These are phyloP conservation scores for Xylariomycetidae sp. DNA, from an alignment of 2,329 filamentous ascomycete genomes.

Conservation along the genomic window DNA sequence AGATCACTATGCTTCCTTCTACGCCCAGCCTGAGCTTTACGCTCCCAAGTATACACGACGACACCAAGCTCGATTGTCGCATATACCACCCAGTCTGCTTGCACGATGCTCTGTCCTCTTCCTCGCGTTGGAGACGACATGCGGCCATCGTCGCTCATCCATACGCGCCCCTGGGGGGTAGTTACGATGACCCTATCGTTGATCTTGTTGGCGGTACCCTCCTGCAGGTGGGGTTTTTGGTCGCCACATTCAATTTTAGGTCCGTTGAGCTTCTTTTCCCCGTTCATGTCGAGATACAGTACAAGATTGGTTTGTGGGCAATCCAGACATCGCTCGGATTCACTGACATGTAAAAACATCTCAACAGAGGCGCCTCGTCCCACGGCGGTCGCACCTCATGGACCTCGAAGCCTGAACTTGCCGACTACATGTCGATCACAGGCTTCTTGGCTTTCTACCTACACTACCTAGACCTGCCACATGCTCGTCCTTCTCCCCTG, in stretches of 20 bases:
- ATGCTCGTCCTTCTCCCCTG: conserved; percentile 21
- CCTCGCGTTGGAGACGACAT: conserved; percentile 41
- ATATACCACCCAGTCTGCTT: conserved; percentile 66
- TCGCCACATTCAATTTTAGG: conserved; percentile 92
- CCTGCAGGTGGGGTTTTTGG: conserved; percentile 65
- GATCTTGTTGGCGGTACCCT: conserved; percentile 60
- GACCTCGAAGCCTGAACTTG: conserved; percentile 75
- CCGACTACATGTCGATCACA: conserved; percentile 79
- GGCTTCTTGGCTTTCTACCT: conserved; percentile 76
- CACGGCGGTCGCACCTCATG: conserved; percentile 81
- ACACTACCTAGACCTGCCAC: conserved; percentile 46
- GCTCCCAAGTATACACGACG: conserved; percentile 81
- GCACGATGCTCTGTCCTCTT: conserved; percentile 17
- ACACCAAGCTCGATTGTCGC: conserved; percentile 70
- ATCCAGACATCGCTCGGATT: too few relatives aligned
- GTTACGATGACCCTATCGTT: conserved; percentile 77
- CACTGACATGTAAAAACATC: too few relatives aligned
- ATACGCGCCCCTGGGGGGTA: conserved; percentile 82
- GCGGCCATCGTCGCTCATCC: conserved; percentile 71
- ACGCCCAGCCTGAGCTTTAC: conserved; percentile 62
- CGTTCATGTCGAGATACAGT: too few relatives aligned
- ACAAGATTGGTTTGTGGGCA: too few relatives aligned
- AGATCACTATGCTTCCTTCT: conserved; percentile 46
- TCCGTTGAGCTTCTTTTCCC: conserved; percentile 8
- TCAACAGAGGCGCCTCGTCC: conserved; percentile 66